Base-by-base conservation (phyloP, 768 basidiomycete species). In the Boletus bicolor region DNA sequence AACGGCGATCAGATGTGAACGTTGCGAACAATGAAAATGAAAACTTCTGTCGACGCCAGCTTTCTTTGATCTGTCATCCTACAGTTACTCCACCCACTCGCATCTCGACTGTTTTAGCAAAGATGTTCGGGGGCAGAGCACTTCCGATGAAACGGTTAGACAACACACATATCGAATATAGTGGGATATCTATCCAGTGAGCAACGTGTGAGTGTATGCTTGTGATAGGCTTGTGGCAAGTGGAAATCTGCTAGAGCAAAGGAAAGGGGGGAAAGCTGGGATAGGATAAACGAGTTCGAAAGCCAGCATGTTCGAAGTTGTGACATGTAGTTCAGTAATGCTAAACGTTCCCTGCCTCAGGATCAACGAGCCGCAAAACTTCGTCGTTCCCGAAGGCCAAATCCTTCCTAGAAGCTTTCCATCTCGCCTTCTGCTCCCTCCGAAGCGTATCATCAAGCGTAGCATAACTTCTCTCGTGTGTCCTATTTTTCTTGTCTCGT, bases 381-480 rank as follows among this genome's bases (percentile, higher is more conserved):
- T 57, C 51, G 6, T 56, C 38, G 15, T 35, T 39, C 36, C 45
- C 58, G 15, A n/a, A 9, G 30, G 44, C 50, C 5, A 42, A 11
- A 5, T 65, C 58, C 32, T 58, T 68, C 43, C 56, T 63, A 2
- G 58, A 63, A 35, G 60, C 62, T 53, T 54, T 64, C 66, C 72
- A 62, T 65, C 61, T 67, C 51, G 73, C 67, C 59, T 73, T 72
- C 49, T 74, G 74, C 21, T 68, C 66, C 49, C 69, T 72, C 60
- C 78, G 75, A 44, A 83, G 54, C 11, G 69, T 70, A n/a, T 73
- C 68, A 10, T 48, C 69, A 50, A 62, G 64, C 50, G 52, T 72
- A 64, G 58, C 68, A 57, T 56, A 68, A 57, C 67, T 66, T 38
- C 58, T 72, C 12, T 59, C 52, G 17, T 60, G 58, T 21, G 32